Base-by-base conservation (phyloP, 129 eudicot genomes). In the Gnaphalium uliginosum region DNA sequence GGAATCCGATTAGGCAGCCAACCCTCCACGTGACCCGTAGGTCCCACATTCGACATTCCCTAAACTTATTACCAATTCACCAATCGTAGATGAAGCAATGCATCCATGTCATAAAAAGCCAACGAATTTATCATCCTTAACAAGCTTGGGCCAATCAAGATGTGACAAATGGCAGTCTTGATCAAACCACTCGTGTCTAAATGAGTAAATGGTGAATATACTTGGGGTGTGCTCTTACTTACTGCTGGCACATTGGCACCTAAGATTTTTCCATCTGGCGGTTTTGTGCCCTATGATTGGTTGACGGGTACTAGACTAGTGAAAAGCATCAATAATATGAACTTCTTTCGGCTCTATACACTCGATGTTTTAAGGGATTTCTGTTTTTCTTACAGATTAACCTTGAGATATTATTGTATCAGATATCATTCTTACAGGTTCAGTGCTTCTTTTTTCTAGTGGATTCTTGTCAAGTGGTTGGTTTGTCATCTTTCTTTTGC, bases 21-120 rank as follows among this genome's bases (percentile, higher is more conserved):
- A 35, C 62, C 62, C 69, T 78, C 87, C 89, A 80, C 93, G 83
- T 87, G 89, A 78, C 39, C 15, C 8, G 11, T 63, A 78, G 90
- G 81, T 26, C 87, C 83, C 79, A 27, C 60, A 35, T 64, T 46
- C 7, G 30, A 70, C 69, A 54, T 73, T 37, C 81, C 51, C 71
- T 46, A 71, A 15, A 48, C 17, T 33, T 24, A 32, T 24, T n/a
- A 37, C 54, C 4, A 30, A 13, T 65, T 25, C 65, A 58, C 79
- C 69, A 73, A 21, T 66, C 24, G 39, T 19, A 30, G 32, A 39
- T 18, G 74, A 51, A 65, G 50, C 14, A 63, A 62, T 39, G 23
- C 53, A 59, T 78, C 70, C 13, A 68, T 57, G 41, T 81, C 73
- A 74, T 66, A 71, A 26, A 65, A 73, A 66, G 79, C 79, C 75